phyloP scores from a whole-genome alignment of 768 basidiomycete genomes.

The Cystofilobasidium bisporidii region DNA sequence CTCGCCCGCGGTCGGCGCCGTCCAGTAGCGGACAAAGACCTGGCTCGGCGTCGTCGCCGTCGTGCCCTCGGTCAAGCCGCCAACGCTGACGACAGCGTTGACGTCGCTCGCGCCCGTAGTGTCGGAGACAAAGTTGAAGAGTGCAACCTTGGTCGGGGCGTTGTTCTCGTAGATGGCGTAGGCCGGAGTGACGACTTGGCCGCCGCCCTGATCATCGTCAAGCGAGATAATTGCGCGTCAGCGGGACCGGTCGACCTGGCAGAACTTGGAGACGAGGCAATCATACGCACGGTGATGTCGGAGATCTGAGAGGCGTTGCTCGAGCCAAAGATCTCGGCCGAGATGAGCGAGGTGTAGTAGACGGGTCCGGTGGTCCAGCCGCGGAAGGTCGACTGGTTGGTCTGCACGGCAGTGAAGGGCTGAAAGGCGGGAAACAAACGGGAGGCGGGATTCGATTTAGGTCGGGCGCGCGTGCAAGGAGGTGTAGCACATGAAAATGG shows the following conservation, averaged over 20 bases:
- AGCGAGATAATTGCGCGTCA: not conserved
- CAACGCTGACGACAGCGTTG: slow-evolving; percentile 48
- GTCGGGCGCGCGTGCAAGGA: no score
- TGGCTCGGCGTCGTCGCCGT: slow-evolving; percentile 40
- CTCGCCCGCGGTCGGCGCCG: slow-evolving; percentile 50
- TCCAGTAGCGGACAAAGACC: slow-evolving; percentile 39
- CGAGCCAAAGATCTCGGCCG: slow-evolving; percentile 62
- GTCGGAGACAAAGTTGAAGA: slow-evolving; percentile 68
- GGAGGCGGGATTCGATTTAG: not conserved
- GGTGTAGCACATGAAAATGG: no score
- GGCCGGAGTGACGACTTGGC: slow-evolving; percentile 50
- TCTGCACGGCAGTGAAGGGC: slow-evolving; percentile 52
- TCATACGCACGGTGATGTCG: slow-evolving; percentile 49
- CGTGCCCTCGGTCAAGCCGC: slow-evolving; percentile 38
- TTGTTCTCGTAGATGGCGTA: slow-evolving; percentile 70
- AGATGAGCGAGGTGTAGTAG: slow-evolving; percentile 62
- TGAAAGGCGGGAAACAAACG: slow-evolving; percentile 26
- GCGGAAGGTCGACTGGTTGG: slow-evolving; percentile 50
- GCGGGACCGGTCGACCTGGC: no score
- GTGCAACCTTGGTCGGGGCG: slow-evolving; percentile 51
- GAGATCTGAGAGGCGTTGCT: slow-evolving; percentile 57
- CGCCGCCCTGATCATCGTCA: slow-evolving; percentile 29
- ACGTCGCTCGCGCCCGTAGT: slow-evolving; percentile 50
- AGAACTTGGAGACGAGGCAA: no score
- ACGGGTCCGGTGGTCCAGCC: slow-evolving; percentile 66